A percentile compares a stretch with the other conserved stretches of the same genome.
Conservation (phyloP, 805 yeast genomes). For the Cyberlindnera veronae region DNA sequence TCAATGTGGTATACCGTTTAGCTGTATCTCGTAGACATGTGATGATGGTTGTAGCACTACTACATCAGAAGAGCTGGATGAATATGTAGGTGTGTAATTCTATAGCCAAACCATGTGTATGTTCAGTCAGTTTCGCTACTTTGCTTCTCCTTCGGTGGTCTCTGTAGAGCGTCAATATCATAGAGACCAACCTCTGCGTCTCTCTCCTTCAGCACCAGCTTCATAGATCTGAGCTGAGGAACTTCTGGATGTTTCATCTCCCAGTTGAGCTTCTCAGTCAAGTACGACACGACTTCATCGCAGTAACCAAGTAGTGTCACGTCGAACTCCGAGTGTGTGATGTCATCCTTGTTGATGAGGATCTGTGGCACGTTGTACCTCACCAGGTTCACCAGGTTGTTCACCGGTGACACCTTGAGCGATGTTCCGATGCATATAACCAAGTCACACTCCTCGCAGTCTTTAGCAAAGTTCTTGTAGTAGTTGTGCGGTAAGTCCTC, state of each 20-base stretch:
- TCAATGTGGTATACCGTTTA: too few relatives aligned
- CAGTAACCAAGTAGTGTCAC: slow-evolving; percentile 73
- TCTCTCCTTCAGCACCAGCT: slow-evolving; percentile 26
- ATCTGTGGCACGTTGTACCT: slow-evolving; percentile 78
- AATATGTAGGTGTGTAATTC: too few relatives aligned
- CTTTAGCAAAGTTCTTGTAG: slow-evolving; percentile 56
- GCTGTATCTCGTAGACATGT: too few relatives aligned
- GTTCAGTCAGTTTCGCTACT: neutral
- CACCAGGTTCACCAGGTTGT: slow-evolving; percentile 75
- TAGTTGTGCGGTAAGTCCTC: slow-evolving; percentile 73
- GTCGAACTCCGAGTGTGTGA: slow-evolving; percentile 76
- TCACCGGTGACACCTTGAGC: slow-evolving; percentile 87
- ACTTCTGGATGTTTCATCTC: slow-evolving; percentile 53
- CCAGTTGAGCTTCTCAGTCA: slow-evolving; percentile 60
- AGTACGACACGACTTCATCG: slow-evolving; percentile 73
- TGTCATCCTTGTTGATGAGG: slow-evolving; percentile 72
- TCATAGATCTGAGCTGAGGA: slow-evolving; percentile 32
- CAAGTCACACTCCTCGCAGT: slow-evolving; percentile 68
- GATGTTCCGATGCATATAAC: slow-evolving; percentile 88
- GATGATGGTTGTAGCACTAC: too few relatives aligned
- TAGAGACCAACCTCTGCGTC: slow-evolving; percentile 35
- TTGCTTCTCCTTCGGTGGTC: neutral
- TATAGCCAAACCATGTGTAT: too few relatives aligned
- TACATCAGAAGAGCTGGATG: too few relatives aligned
- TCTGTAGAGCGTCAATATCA: slow-evolving; percentile 26